A percentile compares a stretch with the other conserved stretches of the same genome.
phyloP scores from a whole-genome alignment of 2,329 filamentous ascomycete species.

The Colletotrichum sp. region DNA sequence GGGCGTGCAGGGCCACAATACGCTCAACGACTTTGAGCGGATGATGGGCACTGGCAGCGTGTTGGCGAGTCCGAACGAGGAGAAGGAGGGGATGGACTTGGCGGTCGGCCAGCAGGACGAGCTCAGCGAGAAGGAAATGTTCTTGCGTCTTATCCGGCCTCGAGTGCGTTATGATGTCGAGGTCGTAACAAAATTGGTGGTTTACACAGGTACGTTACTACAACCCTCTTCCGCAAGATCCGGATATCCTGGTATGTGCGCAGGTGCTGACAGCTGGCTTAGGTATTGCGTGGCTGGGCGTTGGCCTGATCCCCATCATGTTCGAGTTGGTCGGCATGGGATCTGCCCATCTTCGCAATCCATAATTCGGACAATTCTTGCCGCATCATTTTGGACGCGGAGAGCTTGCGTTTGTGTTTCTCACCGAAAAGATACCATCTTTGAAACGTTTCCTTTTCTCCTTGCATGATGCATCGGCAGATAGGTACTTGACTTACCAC shows the following conservation, averaged over 20 bases:
- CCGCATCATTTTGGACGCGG: neutral
- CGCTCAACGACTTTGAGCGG: conserved; percentile 69
- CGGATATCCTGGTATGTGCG: neutral
- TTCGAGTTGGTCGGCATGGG: conserved; percentile 67
- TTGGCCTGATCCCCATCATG: conserved; percentile 74
- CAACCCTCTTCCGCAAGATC: conserved; percentile 11
- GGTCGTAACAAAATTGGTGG: conserved; percentile 93
- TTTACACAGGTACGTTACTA: conserved; percentile 77
- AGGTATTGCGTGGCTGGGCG: conserved; percentile 85
- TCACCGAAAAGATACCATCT: neutral
- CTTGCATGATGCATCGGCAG: conserved; percentile 8
- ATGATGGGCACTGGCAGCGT: conserved; percentile 74
- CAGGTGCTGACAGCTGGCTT: conserved; percentile 20
- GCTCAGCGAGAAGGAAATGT: conserved; percentile 77
- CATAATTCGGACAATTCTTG: neutral
- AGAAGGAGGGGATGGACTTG: conserved; percentile 37
- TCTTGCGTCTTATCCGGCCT: conserved; percentile 82
- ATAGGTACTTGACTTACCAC: neutral
- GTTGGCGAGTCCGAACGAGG: conserved; percentile 35
- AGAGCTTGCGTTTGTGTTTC: neutral
- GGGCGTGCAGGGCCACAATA: conserved; percentile 47
- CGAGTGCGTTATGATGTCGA: conserved; percentile 98
- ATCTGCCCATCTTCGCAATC: conserved; percentile 40
- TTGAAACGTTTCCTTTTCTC: neutral
- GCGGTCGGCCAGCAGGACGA: conserved; percentile 52